Evolutionary conservation across 352 stramenopile genomes (phyloP), one percentile per base, ranked within the genome.

Genomic region (Pythium graminicola): DNA sequence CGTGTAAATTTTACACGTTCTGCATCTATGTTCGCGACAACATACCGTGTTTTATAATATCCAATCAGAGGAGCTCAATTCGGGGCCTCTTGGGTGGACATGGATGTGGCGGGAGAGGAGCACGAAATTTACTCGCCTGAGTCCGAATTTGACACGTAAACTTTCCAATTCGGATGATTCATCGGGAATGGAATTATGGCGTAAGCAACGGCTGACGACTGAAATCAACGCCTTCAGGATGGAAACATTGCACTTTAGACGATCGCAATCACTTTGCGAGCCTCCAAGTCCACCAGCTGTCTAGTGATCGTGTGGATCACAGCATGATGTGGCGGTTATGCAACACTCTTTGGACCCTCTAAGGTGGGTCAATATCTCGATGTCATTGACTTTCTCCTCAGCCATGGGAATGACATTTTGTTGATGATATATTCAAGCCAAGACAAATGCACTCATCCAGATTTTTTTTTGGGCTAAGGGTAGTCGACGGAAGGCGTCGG

Each of bases 1-100:
- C 5, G 41, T 47, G 41, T 47, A 47, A n/a, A 47, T 33, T 47
- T 33, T 47, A 47, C 41, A 47, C 41, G 41, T 47, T 47, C 41
- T 47, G 23, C 23, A 47, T 9, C 29, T 31, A 47, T 47, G 23
- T n/a, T 26, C 22, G 19, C 29, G 19, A 11, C 23, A 47, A 33
- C 41, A 31, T 13, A 47, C 41, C 41, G 41, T 47, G 41, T 47
- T 47, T 47, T 47, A 45, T 45, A 45, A 45, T 45, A 45, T 5
- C 39, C 39, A 45, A 45, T 45, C 19, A 9, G 4, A 19, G n/a
- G 26, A 45, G 39, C 14, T 22, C 20, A 45, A 22, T 19, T 14
- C 39, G 26, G 28, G 39, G 39, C 5, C 19, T 45, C 28, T 22
- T 22, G 28, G 39, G 28, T 19, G 39, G 39, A 45, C 39, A 45